Evolutionary conservation across 2,329 filamentous ascomycete species (phyloP).

Genomic region (Colletotrichum aenigma): DNA sequence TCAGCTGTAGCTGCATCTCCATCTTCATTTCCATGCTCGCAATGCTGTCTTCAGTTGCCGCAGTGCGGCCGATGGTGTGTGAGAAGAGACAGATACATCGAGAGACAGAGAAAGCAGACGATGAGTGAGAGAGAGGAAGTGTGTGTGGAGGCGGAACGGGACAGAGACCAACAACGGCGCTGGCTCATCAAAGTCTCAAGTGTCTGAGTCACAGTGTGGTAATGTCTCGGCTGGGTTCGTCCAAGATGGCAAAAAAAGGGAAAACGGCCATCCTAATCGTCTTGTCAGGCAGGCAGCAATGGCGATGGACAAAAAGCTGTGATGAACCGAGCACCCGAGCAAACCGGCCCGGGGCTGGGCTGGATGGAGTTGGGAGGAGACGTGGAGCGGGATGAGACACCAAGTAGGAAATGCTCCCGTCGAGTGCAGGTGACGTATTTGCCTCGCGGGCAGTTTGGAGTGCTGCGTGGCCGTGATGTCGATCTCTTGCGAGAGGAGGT

Average conservation of each 20-base stretch:
- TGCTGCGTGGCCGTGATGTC: background rate
- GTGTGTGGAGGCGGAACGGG: slow-evolving; percentile 2
- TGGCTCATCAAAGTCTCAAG: background rate
- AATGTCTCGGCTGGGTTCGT: slow-evolving; percentile 4
- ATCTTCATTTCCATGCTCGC: background rate
- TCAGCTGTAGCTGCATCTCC: background rate
- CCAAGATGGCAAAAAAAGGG: slow-evolving; percentile 5
- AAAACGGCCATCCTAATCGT: slow-evolving; percentile 1
- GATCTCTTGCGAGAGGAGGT: background rate
- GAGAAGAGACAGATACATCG: background rate
- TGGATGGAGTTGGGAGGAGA: background rate
- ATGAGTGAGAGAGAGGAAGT: background rate
- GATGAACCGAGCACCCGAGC: background rate
- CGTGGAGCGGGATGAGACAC: background rate
- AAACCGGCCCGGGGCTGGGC: background rate
- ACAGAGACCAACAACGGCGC: slow-evolving; percentile 7
- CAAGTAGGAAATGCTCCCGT: background rate
- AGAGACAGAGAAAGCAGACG: background rate
- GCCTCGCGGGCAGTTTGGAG: background rate
- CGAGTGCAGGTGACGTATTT: background rate
- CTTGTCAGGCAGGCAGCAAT: background rate
- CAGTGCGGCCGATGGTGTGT: background rate
- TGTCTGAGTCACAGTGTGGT: background rate
- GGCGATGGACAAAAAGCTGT: background rate
- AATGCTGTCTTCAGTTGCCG: slow-evolving; percentile 6